Base-by-base conservation (phyloP, 1,284 basidiomycete species). In the Cutaneotrichosporon spelunceum region DNA sequence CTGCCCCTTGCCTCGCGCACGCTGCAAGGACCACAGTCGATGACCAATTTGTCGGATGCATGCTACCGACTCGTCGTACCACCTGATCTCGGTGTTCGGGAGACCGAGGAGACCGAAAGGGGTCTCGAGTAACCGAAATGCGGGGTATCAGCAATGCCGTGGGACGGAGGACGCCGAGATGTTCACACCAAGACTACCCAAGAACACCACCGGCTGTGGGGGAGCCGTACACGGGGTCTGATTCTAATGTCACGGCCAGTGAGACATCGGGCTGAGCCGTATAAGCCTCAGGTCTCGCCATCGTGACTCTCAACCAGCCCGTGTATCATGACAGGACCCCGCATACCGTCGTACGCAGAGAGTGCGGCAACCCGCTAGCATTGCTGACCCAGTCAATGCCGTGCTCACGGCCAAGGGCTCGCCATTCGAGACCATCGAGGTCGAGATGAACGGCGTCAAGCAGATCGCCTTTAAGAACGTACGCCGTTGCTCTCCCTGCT, bases 381-480 rank as follows among this genome's bases (percentile, higher is more conserved):
- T 10, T 33, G 33, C 52, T 53, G 33, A 53, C 33, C 3, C 52
- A 53, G 52, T 34, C 33, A 33, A 53, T 33, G 19, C 21, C 21
- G 33, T 6, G 11, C 52, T 53, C 52, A 36, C 33, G 13, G 33
- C 30, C 13, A 36, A 36, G 16, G 75, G 75, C 5, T 57, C 66
- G 26, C 62, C 70, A 11, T 62, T 77, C 49, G 75, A 77, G 69
- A 73, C 73, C 61, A 69, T 72, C 53, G 63, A 68, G 52, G 54
- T 60, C 19, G 56, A 65, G 1, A 56, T 77, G 2, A 19, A 69
- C 34, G 75, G 73, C 33, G 59, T 66, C 26, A 42, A 45, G 16
- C 56, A 64, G 3, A 64, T 68, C 23, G 61, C 66, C 16, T 77
- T 72, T 72, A 77, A 77, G 66, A 62, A 73, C 64, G 75, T 75